Percentiles rank a stretch among this genome's conserved stretches.
Evolutionary conservation across 768 basidiomycete genomes (phyloP).

Genomic region (Mycena alexandri): DNA sequence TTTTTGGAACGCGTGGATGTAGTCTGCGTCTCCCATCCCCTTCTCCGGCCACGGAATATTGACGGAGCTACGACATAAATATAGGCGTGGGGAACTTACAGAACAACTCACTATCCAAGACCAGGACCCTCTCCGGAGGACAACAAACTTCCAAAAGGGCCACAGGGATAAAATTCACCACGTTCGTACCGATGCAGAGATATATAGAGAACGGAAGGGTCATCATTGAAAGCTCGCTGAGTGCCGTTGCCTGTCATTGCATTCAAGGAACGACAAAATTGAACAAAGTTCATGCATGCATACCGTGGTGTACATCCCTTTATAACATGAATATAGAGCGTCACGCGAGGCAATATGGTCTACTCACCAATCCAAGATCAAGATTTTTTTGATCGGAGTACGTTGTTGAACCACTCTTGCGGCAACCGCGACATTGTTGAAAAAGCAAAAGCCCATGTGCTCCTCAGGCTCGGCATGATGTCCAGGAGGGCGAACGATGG

Average conservation of each 20-base stretch:
- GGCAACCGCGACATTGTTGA: slow-evolving; percentile 97
- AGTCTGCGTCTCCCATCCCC: slow-evolving; percentile 96
- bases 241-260: slow-evolving; percentile 89
- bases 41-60: slow-evolving; percentile 94
- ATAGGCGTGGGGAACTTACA: background rate
- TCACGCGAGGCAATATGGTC: background rate
- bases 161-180: slow-evolving; percentile 93
- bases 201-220: slow-evolving; percentile 91
- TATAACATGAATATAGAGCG: slow-evolving; percentile 11
- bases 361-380: slow-evolving; percentile 95
- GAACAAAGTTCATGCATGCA: slow-evolving; percentile 22
- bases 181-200: slow-evolving; percentile 96
- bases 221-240: slow-evolving; percentile 95
- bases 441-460: slow-evolving; percentile 99
- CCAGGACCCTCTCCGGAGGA: slow-evolving; percentile 90
- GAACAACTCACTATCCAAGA: slow-evolving; percentile 79
- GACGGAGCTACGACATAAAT: slow-evolving; percentile 73
- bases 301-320: slow-evolving; percentile 98
- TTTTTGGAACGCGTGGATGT: slow-evolving; percentile 95
- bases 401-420: slow-evolving; percentile 82
- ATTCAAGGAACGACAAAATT: background rate
- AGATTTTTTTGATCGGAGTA: slow-evolving; percentile 79
- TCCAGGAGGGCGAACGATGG: slow-evolving; percentile 96
- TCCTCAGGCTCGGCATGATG: slow-evolving; percentile 99
- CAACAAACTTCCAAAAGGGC: slow-evolving; percentile 88